Percentiles rank a stretch among this genome's conserved stretches.
Conservation (phyloP, 2,329 filamentous ascomycete genomes). For the Epicoccum nigrum region DNA sequence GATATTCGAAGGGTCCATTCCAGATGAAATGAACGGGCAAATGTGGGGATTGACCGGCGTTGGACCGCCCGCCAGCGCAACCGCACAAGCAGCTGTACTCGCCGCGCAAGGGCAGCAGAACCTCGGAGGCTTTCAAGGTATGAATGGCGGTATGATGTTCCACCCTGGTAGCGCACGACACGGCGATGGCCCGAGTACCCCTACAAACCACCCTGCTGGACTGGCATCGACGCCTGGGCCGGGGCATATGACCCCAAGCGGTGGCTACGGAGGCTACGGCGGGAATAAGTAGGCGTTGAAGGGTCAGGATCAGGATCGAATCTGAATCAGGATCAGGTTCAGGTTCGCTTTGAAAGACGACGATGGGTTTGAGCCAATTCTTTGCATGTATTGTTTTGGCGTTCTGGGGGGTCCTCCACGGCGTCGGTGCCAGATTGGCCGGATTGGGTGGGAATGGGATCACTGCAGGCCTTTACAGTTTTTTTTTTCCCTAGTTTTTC, state of each 20-base stretch:
- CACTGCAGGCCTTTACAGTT: too few relatives aligned
- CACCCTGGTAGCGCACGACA: constrained; percentile 49
- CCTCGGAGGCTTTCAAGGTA: constrained; percentile 38
- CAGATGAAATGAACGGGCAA: constrained; percentile 81
- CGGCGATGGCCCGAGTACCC: constrained; percentile 69
- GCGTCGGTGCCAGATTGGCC: constrained; percentile 5
- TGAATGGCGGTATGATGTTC: constrained; percentile 48
- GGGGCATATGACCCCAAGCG: constrained; percentile 80
- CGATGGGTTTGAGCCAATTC: not conserved
- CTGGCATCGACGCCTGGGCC: constrained; percentile 59
- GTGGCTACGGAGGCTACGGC: constrained; percentile 68
- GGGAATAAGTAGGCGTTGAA: constrained; percentile 26
- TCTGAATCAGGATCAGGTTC: too few relatives aligned
- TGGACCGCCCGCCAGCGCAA: constrained; percentile 61
- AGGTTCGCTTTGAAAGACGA: too few relatives aligned
- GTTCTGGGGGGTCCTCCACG: constrained; percentile 2
- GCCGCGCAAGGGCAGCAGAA: constrained; percentile 51
- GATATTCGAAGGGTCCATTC: constrained; percentile 83
- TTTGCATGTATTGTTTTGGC: constrained; percentile 11
- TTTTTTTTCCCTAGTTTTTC: too few relatives aligned
- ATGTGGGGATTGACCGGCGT: constrained; percentile 86
- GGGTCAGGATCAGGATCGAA: constrained; percentile 4
- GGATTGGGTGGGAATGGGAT: not conserved
- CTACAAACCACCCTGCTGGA: constrained; percentile 62
- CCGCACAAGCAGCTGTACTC: constrained; percentile 52